Conservation (phyloP, 1,284 basidiomycete genomes). For the Leucoagaricus sp. region DNA sequence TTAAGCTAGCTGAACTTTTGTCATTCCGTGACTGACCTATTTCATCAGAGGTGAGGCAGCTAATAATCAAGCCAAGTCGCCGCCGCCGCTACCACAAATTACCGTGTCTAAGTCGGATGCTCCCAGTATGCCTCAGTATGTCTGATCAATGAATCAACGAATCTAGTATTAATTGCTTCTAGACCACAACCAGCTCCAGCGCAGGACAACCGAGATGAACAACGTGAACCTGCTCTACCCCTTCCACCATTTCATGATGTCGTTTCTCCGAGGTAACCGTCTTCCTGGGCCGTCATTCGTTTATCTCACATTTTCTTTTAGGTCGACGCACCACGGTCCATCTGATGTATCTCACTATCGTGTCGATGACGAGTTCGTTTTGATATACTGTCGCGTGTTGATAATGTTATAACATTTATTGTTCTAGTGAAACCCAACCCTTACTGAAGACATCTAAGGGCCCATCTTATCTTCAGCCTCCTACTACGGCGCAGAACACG, state of each 20-base stretch:
- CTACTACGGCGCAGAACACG: constrained; percentile 14
- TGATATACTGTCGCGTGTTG: not conserved
- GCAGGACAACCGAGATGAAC: not conserved
- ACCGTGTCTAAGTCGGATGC: not conserved
- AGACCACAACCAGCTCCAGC: constrained; percentile 10
- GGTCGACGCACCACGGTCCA: constrained; percentile 23
- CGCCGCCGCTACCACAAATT: constrained; percentile 9
- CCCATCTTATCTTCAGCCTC: constrained; percentile 25
- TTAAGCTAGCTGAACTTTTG: not conserved
- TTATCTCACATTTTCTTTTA: constrained; percentile 4
- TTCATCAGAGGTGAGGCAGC: not conserved
- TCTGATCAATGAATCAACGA: not conserved
- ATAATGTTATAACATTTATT: not conserved
- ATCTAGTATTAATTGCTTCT: not conserved
- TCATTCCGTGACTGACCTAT: not conserved
- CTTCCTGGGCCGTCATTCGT: not conserved
- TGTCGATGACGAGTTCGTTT: constrained; percentile 31
- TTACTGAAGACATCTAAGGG: constrained; percentile 26
- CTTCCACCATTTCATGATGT: constrained; percentile 33
- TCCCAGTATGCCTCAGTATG: not conserved
- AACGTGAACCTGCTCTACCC: constrained; percentile 28
- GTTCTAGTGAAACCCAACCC: constrained; percentile 32
- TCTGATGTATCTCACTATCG: constrained; percentile 22
- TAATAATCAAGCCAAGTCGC: constrained; percentile 3
- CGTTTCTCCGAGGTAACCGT: constrained; percentile 25